A percentile compares a stretch with the other conserved stretches of the same genome.
These are phyloP conservation scores for Phytophthora palmivora DNA, from an alignment of 352 stramenopile genomes.

Conservation along the genomic window DNA sequence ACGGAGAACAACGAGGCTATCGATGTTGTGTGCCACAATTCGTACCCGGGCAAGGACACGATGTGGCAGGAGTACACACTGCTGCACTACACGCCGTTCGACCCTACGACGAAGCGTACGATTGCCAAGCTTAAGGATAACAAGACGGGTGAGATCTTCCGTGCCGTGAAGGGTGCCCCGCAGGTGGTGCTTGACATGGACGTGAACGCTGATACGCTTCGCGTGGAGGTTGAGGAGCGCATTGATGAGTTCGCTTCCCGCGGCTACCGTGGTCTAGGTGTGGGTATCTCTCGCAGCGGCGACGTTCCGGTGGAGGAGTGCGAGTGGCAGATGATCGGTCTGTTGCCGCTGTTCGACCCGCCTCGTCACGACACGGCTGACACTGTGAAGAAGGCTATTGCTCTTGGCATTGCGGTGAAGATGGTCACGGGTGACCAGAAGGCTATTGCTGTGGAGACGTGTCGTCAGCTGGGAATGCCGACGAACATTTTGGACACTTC, in stretches of 20 bases:
- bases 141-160: conserved; percentile 86
- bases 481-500: conserved; percentile 85
- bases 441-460: conserved; percentile 94
- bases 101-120: conserved; percentile 91
- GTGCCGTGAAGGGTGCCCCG: conserved; percentile 92
- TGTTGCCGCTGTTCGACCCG: conserved; percentile 94
- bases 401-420: conserved; percentile 93
- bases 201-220: conserved; percentile 60
- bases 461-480: conserved; percentile 89
- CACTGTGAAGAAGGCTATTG: conserved; percentile 92
- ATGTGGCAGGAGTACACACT: conserved; percentile 80
- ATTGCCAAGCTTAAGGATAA: conserved; percentile 91
- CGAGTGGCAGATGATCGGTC: conserved; percentile 92
- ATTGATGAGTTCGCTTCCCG: conserved; percentile 86
- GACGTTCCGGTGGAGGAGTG: conserved; percentile 80
- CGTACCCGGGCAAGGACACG: conserved; percentile 82
- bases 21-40: conserved; percentile 77
- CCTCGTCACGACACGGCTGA: conserved; percentile 92
- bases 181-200: conserved; percentile 92
- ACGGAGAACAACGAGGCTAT: conserved; percentile 84
- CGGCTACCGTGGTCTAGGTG: conserved; percentile 72
- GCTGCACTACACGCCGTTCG: conserved; percentile 85
- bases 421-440: conserved; percentile 97
- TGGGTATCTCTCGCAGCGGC: conserved; percentile 62
- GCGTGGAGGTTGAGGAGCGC: conserved; percentile 71